phyloP scores from a whole-genome alignment of 164 flowering plant species.

The Vitis riparia region DNA sequence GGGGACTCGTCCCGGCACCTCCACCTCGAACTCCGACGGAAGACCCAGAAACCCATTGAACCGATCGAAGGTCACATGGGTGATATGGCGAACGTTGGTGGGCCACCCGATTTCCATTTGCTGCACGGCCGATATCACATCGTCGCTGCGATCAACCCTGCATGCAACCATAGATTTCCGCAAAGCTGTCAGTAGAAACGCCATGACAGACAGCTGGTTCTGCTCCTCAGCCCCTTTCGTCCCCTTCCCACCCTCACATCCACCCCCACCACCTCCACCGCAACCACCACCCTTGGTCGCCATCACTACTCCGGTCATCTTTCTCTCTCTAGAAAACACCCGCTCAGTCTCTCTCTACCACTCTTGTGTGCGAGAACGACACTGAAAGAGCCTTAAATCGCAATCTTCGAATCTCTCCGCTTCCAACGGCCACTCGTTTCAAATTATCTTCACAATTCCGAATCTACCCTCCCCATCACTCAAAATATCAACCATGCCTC shows the following conservation, averaged over 20 bases:
- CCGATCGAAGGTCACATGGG: slow-evolving; percentile 95
- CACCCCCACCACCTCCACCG: slow-evolving; percentile 38
- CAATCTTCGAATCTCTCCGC: slow-evolving; percentile 9
- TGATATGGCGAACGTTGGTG: slow-evolving; percentile 78
- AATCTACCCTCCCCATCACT: neutral
- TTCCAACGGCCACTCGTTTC: slow-evolving; percentile 64
- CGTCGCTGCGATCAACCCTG: slow-evolving; percentile 59
- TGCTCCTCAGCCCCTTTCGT: slow-evolving; percentile 34
- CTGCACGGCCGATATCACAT: slow-evolving; percentile 48
- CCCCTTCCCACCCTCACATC: slow-evolving; percentile 17
- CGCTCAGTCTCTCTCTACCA: slow-evolving; percentile 9
- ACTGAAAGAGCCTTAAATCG: slow-evolving; percentile 4
- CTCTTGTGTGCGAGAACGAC: neutral
- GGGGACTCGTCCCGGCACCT: slow-evolving; percentile 76
- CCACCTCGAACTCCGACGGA: slow-evolving; percentile 88
- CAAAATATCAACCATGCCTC: neutral
- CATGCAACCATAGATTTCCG: slow-evolving; percentile 90
- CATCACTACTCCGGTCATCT: slow-evolving; percentile 74
- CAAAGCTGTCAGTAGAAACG: slow-evolving; percentile 60
- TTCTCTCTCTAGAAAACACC: slow-evolving; percentile 26
- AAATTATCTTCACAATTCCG: slow-evolving; percentile 22
- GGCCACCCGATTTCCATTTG: slow-evolving; percentile 96
- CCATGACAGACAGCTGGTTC: slow-evolving; percentile 65
- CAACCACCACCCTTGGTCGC: slow-evolving; percentile 60
- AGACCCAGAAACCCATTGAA: slow-evolving; percentile 94